Conservation (phyloP, 495 filamentous ascomycete genomes). For the Talaromyces liani region DNA sequence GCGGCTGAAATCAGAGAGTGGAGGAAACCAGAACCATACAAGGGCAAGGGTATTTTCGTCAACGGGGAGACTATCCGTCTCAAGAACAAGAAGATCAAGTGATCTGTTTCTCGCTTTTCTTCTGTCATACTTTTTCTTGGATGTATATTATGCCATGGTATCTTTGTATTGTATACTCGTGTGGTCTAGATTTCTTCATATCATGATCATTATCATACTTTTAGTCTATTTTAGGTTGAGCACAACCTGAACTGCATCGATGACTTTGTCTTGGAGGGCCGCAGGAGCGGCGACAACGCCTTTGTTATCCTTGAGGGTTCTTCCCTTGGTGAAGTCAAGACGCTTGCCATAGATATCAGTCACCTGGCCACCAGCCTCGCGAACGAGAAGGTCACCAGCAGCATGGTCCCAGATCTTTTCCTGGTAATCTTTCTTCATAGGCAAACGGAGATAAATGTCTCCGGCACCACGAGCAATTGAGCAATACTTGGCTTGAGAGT, state of each 20-base stretch:
- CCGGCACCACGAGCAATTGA: slow-evolving; percentile 92
- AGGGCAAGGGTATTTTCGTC: slow-evolving; percentile 98
- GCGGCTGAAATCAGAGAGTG: slow-evolving; percentile 82
- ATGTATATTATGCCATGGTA: slow-evolving; percentile 33
- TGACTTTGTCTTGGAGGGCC: slow-evolving; percentile 65
- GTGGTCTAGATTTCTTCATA: slow-evolving; percentile 28
- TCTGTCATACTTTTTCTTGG: slow-evolving; percentile 22
- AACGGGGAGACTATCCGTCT: slow-evolving; percentile 95
- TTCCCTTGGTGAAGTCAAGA: slow-evolving; percentile 78
- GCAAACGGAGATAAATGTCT: slow-evolving; percentile 87
- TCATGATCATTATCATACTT: slow-evolving; percentile 15
- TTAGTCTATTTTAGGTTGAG: slow-evolving; percentile 45
- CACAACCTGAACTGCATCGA: slow-evolving; percentile 76
- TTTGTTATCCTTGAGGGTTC: slow-evolving; percentile 82
- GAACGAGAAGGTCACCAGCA: slow-evolving; percentile 88
- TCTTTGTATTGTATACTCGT: slow-evolving; percentile 19
- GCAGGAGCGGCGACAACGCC: slow-evolving; percentile 84
- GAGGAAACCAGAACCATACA: slow-evolving; percentile 93
- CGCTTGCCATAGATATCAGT: slow-evolving; percentile 74
- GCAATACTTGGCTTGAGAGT: slow-evolving; percentile 97
- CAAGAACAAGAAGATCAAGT: slow-evolving; percentile 99
- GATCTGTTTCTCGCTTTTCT: slow-evolving; percentile 14
- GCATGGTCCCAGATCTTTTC: slow-evolving; percentile 99
- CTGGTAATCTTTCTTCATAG: slow-evolving; percentile 75
- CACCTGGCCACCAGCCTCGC: slow-evolving; percentile 88